phyloP scores from a whole-genome alignment of 768 basidiomycete genomes.

The Peribolospora kevripleyi region DNA sequence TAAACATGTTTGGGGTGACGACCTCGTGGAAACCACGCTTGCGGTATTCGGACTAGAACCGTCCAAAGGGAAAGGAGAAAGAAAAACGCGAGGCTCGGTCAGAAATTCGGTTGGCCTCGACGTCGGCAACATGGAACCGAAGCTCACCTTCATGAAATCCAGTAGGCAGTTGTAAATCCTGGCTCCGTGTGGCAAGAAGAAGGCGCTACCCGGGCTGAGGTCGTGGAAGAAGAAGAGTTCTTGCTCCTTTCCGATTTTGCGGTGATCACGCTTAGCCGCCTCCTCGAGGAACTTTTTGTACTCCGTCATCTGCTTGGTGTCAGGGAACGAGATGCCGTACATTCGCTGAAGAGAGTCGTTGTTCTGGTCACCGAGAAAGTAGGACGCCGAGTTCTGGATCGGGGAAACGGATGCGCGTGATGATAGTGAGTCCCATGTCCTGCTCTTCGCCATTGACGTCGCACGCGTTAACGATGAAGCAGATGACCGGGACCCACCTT shows the following conservation, averaged over 20 bases:
- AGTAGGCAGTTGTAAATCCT: constrained; percentile 84
- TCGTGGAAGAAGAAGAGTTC: constrained; percentile 99
- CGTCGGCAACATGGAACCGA: background rate
- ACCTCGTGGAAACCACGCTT: constrained; percentile 95
- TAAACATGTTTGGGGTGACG: constrained; percentile 93
- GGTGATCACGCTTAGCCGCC: constrained; percentile 91
- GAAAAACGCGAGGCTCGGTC: background rate
- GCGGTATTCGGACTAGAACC: constrained; percentile 53
- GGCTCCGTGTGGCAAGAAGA: constrained; percentile 93
- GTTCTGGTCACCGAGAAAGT: constrained; percentile 79
- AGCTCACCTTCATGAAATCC: constrained; percentile 63
- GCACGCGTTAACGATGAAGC: background rate
- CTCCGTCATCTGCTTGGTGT: constrained; percentile 78
- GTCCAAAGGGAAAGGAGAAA: background rate
- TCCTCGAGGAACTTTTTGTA: constrained; percentile 91
- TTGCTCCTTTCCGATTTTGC: constrained; percentile 93
- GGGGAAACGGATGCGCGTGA: background rate
- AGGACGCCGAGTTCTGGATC: constrained; percentile 73
- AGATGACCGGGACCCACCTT: constrained; percentile 33
- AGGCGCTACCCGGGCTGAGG: constrained; percentile 74
- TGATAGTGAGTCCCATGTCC: background rate
- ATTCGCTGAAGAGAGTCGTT: constrained; percentile 90
- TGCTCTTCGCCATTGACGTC: too few species aligned
- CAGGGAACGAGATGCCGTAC: constrained; percentile 97
- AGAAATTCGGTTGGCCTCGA: background rate